Evolutionary conservation across 441 rosid species (phyloP).

Genomic region (Aquilaria agallochum): DNA sequence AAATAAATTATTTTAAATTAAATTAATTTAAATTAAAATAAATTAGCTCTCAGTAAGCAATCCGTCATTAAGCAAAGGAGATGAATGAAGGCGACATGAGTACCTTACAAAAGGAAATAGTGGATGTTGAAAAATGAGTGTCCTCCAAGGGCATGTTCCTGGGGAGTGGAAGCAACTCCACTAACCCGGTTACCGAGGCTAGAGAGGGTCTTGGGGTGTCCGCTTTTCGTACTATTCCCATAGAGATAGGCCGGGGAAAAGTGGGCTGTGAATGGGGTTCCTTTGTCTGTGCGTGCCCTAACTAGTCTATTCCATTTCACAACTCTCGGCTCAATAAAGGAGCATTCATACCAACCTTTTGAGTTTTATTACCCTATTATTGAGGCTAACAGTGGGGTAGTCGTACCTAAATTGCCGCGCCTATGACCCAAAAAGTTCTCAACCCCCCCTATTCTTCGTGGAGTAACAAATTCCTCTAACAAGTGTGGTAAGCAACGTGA

Average conservation of each 20-base stretch:
- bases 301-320: neutral
- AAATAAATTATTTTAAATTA: too few species aligned
- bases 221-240: conserved; percentile 40
- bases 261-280: conserved; percentile 31
- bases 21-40: too few species aligned
- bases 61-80: too few species aligned
- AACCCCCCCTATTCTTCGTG: too few species aligned
- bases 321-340: conserved; percentile 32
- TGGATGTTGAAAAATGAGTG: conserved; percentile 33
- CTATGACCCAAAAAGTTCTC: too few species aligned
- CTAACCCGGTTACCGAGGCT: conserved; percentile 62
- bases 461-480: too few species aligned
- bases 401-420: neutral
- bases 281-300: conserved; percentile 24
- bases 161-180: conserved; percentile 59
- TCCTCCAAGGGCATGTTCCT: conserved; percentile 54
- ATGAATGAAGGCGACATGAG: too few species aligned
- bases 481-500: too few species aligned
- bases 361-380: conserved; percentile 44
- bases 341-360: conserved; percentile 34
- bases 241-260: conserved; percentile 17
- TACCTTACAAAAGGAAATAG: conserved; percentile 3
- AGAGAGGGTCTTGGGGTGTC: conserved; percentile 50
- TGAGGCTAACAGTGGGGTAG: conserved; percentile 15
- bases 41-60: too few species aligned